Conservation (phyloP, 75 land plant species). For the Sequoiadendron giganteum region DNA sequence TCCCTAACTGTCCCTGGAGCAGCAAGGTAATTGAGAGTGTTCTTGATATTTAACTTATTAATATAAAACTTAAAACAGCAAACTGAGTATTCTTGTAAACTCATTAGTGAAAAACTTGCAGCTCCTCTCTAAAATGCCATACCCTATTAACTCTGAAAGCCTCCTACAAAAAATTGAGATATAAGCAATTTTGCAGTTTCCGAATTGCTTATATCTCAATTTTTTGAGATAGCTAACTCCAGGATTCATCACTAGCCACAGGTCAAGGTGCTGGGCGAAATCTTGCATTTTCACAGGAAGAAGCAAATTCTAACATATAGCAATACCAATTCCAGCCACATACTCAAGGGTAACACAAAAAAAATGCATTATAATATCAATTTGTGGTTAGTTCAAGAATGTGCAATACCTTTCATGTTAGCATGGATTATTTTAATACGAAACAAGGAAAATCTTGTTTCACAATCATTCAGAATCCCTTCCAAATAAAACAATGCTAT, state of each 20-base stretch:
- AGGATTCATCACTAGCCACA: neutral
- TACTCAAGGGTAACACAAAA: neutral
- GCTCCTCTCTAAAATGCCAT: neutral
- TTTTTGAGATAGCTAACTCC: neutral
- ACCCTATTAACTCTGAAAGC: neutral
- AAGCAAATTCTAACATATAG: neutral
- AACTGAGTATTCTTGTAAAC: neutral
- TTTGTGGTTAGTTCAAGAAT: neutral
- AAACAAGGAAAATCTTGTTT: neutral
- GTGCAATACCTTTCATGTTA: neutral
- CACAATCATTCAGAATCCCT: neutral
- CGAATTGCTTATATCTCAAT: too few relatives aligned
- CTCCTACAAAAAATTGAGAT: neutral
- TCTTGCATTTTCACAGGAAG: neutral
- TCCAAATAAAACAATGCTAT: neutral
- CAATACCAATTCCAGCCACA: neutral
- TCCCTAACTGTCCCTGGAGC: too few relatives aligned
- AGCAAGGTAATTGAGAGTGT: too few relatives aligned
- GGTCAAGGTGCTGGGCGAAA: neutral
- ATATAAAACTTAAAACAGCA: too few relatives aligned
- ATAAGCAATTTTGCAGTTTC: neutral
- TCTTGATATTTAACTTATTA: too few relatives aligned
- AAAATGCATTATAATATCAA: neutral
- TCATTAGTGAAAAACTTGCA: neutral
- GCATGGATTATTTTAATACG: neutral